Conservation (phyloP, 257 asterid species). For the Solanum neorickii region DNA sequence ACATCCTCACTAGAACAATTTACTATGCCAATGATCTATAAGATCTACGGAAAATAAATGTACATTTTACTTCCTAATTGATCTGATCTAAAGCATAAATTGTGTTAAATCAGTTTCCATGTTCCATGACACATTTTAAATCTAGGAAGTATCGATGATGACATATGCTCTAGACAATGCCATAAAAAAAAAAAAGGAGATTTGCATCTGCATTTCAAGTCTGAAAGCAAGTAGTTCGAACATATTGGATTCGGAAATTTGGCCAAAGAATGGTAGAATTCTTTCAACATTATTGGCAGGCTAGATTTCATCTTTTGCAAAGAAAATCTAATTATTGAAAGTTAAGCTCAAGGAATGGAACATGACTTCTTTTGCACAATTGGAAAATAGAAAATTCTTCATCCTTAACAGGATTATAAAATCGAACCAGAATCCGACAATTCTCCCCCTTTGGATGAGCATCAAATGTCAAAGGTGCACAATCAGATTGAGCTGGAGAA, state of each 20-base stretch:
- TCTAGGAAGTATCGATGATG: not conserved
- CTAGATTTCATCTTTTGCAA: not conserved
- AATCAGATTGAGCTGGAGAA: not conserved
- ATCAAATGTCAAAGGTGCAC: not conserved
- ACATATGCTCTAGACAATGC: not conserved
- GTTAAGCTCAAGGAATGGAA: not conserved
- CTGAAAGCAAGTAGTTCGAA: not conserved
- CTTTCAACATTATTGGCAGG: not conserved
- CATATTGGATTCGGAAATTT: not conserved
- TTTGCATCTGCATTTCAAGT: not conserved
- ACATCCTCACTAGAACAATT: not conserved
- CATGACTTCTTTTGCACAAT: not conserved
- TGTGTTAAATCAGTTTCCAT: not conserved
- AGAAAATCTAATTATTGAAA: not conserved
- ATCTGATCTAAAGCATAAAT: not conserved
- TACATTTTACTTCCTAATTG: not conserved
- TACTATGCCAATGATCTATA: not conserved
- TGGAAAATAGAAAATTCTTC: not conserved
- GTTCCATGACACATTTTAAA: not conserved
- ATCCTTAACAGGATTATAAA: not conserved
- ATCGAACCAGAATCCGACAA: not conserved
- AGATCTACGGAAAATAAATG: not conserved
- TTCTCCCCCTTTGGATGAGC: not conserved
- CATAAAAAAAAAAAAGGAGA: not conserved
- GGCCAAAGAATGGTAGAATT: not conserved